A percentile compares a stretch with the other conserved stretches of the same genome.
Evolutionary conservation across 768 basidiomycete genomes (phyloP).

Genomic region (Mycena rosella): DNA sequence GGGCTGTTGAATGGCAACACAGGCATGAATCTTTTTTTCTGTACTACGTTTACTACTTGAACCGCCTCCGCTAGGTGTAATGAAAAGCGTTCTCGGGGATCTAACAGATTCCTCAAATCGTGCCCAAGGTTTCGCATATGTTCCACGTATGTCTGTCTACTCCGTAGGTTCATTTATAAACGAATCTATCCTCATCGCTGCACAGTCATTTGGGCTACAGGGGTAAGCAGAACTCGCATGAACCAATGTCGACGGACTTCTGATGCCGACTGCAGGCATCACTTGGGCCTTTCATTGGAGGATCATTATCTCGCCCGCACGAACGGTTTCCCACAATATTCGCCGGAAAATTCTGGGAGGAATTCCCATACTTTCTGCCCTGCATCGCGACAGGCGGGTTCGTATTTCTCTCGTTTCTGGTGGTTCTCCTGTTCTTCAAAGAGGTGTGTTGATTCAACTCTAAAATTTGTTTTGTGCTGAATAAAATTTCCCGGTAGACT

Average conservation of each 20-base stretch:
- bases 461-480: background rate
- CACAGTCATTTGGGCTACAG: slow-evolving; percentile 57
- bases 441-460: slow-evolving; percentile 50
- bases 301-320: slow-evolving; percentile 71
- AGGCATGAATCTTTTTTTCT: slow-evolving; percentile 46
- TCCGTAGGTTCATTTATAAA: background rate
- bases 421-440: slow-evolving; percentile 55
- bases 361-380: slow-evolving; percentile 84
- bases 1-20: slow-evolving; percentile 79
- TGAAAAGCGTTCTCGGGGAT: slow-evolving; percentile 76
- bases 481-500: slow-evolving; percentile 42
- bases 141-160: slow-evolving; percentile 26
- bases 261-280: slow-evolving; percentile 10
- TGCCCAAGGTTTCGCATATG: slow-evolving; percentile 50
- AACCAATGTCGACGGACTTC: background rate
- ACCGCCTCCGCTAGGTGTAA: background rate
- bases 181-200: slow-evolving; percentile 12
- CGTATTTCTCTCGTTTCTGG: slow-evolving; percentile 48
- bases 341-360: slow-evolving; percentile 65
- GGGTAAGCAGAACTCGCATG: slow-evolving; percentile 49
- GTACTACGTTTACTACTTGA: too few relatives aligned
- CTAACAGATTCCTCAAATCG: slow-evolving; percentile 73
- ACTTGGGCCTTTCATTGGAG: slow-evolving; percentile 74
- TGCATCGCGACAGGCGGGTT: slow-evolving; percentile 59
- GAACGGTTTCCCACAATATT: slow-evolving; percentile 77